These are phyloP conservation scores for Russula ochroleuca DNA, from an alignment of 768 basidiomycete genomes.

Conservation along the genomic window DNA sequence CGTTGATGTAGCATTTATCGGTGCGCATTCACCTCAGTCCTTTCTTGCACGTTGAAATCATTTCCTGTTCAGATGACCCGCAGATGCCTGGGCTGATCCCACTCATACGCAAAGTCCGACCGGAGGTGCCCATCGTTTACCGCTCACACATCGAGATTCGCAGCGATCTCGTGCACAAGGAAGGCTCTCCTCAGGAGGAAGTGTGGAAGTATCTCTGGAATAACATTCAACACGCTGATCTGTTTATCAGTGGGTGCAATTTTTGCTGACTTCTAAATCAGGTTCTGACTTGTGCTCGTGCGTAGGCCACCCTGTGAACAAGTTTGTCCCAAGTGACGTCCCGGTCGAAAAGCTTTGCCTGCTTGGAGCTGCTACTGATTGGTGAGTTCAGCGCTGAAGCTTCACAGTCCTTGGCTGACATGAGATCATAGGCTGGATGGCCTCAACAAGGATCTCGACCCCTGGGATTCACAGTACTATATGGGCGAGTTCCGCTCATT, in stretches of 20 bases:
- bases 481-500: conserved; percentile 83
- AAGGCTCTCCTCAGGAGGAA: conserved; percentile 80
- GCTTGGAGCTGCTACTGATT: conserved; percentile 81
- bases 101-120: conserved; percentile 78
- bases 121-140: conserved; percentile 85
- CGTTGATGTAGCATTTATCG: conserved; percentile 86
- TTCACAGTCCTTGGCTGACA: background rate
- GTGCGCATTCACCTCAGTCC: conserved; percentile 36
- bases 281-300: background rate
- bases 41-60: background rate
- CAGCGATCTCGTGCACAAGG: conserved; percentile 69
- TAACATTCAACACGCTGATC: conserved; percentile 82
- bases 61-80: conserved; percentile 59
- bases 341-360: conserved; percentile 64
- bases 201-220: conserved; percentile 96
- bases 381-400: conserved; percentile 44
- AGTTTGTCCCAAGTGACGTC: conserved; percentile 88
- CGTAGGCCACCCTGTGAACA: conserved; percentile 80
- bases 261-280: background rate
- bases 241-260: conserved; percentile 70
- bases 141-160: conserved; percentile 94
- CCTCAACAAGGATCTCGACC: conserved; percentile 80
- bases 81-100: conserved; percentile 95
- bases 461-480: conserved; percentile 83
- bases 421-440: conserved; percentile 69